Evolutionary conservation across 495 filamentous ascomycete genomes (phyloP).

Genomic region (Aspergillus biplanus): DNA sequence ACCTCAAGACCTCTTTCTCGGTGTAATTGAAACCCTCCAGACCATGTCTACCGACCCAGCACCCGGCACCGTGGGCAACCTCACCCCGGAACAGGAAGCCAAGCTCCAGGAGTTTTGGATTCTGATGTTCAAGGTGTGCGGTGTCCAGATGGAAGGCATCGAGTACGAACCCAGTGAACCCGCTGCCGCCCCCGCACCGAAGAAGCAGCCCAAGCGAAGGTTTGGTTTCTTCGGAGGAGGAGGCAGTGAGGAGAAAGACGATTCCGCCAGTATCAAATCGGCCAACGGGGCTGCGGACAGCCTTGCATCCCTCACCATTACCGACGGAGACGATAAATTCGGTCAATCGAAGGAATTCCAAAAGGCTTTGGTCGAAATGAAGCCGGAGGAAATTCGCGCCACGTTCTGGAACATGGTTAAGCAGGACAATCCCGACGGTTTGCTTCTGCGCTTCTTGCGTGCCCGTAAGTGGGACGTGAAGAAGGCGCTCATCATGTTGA

Average conservation of each 20-base stretch:
- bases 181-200: slow-evolving; percentile 35
- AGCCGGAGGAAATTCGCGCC: slow-evolving; percentile 76
- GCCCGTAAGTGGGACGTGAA: slow-evolving; percentile 97
- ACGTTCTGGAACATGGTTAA: slow-evolving; percentile 97
- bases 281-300: slow-evolving; percentile 38
- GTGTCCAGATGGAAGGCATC: slow-evolving; percentile 52
- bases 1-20: slow-evolving; percentile 37
- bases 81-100: slow-evolving; percentile 85
- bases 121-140: slow-evolving; percentile 77
- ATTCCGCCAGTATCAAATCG: slow-evolving; percentile 37
- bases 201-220: slow-evolving; percentile 70
- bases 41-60: slow-evolving; percentile 49
- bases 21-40: slow-evolving; percentile 46
- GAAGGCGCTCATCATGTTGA: slow-evolving; percentile 89
- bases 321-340: slow-evolving; percentile 85
- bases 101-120: slow-evolving; percentile 90
- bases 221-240: slow-evolving; percentile 63
- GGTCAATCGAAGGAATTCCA: slow-evolving; percentile 86
- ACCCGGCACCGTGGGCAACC: slow-evolving; percentile 81
- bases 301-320: slow-evolving; percentile 38
- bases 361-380: slow-evolving; percentile 71
- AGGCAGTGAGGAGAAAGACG: slow-evolving; percentile 59
- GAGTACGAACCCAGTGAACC: slow-evolving; percentile 29
- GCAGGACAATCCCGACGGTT: slow-evolving; percentile 87
- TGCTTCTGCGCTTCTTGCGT: slow-evolving; percentile 86